Conservation (phyloP, 2,329 filamentous ascomycete genomes). For the Bimuria novae-zelandiae region DNA sequence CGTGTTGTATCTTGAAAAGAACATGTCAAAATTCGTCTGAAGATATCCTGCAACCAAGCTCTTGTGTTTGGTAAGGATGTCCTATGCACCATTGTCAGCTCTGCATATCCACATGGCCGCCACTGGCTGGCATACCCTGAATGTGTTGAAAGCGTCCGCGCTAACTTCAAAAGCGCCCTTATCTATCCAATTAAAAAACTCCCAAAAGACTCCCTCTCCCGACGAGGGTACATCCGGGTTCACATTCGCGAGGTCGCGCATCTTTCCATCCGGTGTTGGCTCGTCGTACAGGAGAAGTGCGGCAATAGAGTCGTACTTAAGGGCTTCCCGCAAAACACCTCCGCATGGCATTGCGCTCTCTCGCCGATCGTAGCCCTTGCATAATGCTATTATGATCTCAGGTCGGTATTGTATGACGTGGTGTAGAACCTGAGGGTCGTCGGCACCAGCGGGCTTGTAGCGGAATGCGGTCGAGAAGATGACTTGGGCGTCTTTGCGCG, state of each 20-base stretch:
- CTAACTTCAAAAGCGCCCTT: slow-evolving; percentile 95
- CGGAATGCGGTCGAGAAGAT: slow-evolving; percentile 95
- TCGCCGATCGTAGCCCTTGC: slow-evolving; percentile 84
- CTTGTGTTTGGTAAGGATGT: slow-evolving; percentile 94
- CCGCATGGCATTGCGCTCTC: slow-evolving; percentile 92
- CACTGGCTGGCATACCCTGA: slow-evolving; percentile 67
- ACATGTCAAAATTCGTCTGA: slow-evolving; percentile 85
- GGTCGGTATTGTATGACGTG: slow-evolving; percentile 87
- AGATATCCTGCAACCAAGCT: slow-evolving; percentile 86
- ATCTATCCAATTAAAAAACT: slow-evolving; percentile 96
- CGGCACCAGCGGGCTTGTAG: slow-evolving; percentile 74
- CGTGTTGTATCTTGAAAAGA: slow-evolving; percentile 89
- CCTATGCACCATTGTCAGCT: slow-evolving; percentile 56
- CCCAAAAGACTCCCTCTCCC: slow-evolving; percentile 90
- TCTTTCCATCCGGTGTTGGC: slow-evolving; percentile 71
- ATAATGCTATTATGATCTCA: slow-evolving; percentile 85
- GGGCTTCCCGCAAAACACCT: slow-evolving; percentile 83
- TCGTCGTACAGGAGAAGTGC: slow-evolving; percentile 94
- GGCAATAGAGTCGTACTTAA: slow-evolving; percentile 88
- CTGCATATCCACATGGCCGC: not conserved
- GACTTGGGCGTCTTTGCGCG: slow-evolving; percentile 91
- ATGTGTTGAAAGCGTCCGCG: slow-evolving; percentile 96
- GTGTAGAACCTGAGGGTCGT: slow-evolving; percentile 81
- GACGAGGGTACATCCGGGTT: slow-evolving; percentile 75
- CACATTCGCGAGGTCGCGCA: slow-evolving; percentile 77